A percentile compares a stretch with the other conserved stretches of the same genome.
phyloP scores from a whole-genome alignment of 106 monocot genomes.

The Dioscorea zingiberensis region DNA sequence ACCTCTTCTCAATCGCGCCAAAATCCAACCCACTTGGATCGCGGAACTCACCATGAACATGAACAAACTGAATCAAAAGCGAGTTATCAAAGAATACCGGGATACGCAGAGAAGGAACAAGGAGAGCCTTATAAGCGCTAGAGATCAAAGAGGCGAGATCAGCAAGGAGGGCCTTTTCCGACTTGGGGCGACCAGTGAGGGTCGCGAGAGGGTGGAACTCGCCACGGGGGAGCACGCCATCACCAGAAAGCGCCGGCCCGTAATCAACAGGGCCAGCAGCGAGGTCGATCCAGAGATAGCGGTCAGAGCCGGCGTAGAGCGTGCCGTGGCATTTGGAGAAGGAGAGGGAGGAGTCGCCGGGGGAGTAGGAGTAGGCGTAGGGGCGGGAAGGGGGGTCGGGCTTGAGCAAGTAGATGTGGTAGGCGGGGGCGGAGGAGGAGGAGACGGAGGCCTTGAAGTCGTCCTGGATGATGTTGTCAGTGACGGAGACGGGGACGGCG shows the following conservation, averaged over 20 bases:
- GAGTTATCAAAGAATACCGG: constrained; percentile 58
- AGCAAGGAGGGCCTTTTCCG: constrained; percentile 48
- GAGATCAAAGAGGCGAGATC: constrained; percentile 70
- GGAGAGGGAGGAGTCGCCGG: constrained; percentile 29
- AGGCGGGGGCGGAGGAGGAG: constrained; percentile 37
- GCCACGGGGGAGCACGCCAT: constrained; percentile 76
- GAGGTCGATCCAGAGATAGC: constrained; percentile 89
- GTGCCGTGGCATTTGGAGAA: constrained; percentile 68
- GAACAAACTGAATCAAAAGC: constrained; percentile 58
- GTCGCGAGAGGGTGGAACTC: constrained; percentile 85
- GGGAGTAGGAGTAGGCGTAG: constrained; percentile 67
- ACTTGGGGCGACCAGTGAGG: constrained; percentile 44
- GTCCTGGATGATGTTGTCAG: constrained; percentile 46
- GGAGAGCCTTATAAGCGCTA: constrained; percentile 52
- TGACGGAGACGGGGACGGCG: constrained; percentile 42
- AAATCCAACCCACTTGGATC: constrained; percentile 52
- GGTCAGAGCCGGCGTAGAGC: constrained; percentile 49
- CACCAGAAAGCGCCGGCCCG: constrained; percentile 83
- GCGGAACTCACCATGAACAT: constrained; percentile 44
- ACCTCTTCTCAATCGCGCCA: constrained; percentile 39
- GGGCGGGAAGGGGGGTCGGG: constrained; percentile 35
- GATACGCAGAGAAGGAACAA: constrained; percentile 75
- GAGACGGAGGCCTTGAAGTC: constrained; percentile 26
- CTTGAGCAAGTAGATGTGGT: constrained; percentile 72
- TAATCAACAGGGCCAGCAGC: constrained; percentile 84